Evolutionary conservation across 805 yeast genomes (phyloP), one percentile per base, ranked within the genome.

Genomic region (Maudiozyma bulderi): DNA sequence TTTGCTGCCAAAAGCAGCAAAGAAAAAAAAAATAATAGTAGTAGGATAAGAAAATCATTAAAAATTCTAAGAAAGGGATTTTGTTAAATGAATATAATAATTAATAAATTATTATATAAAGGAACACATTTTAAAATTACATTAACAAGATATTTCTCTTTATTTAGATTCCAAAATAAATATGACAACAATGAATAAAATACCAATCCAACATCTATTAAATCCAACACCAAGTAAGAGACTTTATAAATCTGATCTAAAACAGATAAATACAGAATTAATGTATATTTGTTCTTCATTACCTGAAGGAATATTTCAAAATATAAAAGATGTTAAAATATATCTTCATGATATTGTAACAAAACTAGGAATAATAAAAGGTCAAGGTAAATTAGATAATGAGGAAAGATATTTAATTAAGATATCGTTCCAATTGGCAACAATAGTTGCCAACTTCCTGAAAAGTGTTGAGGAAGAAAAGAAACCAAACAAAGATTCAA

Each of bases 181-280:
- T 6, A 34, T 34, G 38, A 34, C 38, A 34, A 34, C 32, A 14
- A 57, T 57, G 59, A 54, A 52, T 41, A 54, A 49, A 44, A 57
- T 59, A 14, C 54, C 55, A 8, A 58, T 59, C 7, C 44, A 50
- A 26, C 47, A 46, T 6, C 50, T 59, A 35, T 42, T 59, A 37
- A 59, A 59, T 47, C 56, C 57, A 32, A 40, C 50, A n/a, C 2
- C 33, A 8, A 40, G 50, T 8, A 44, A 34, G 14, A 50, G 45
- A 3, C 34, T 37, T 28, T 26, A 49, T 26, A 44, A 46, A 31
- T 47, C 44, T 13, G 51, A 48, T 45, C 43, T 52, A 41, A 34
- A 47, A 26, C 40, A 46, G n/a, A 47, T 56, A 39, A 51, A 50
- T 46, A 38, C 45, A 33, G 43, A 48, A 44, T 47, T 53, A 14